Evolutionary conservation across 192 early-diverging fungal species (phyloP).

Genomic region (Linderina pennispora): DNA sequence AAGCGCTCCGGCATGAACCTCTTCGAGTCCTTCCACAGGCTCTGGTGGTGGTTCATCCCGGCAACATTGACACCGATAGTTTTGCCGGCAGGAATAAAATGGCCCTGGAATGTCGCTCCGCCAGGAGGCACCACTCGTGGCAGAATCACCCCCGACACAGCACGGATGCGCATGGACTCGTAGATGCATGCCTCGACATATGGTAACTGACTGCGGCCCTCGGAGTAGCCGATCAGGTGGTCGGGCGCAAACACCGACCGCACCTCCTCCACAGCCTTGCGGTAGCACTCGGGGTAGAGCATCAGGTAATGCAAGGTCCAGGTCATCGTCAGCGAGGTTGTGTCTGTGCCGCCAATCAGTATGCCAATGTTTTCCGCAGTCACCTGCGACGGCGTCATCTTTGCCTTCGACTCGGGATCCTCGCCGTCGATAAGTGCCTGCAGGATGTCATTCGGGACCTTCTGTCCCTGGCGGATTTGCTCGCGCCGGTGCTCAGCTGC

Average conservation of each 20-base stretch:
- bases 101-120: slow-evolving; percentile 19
- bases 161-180: slow-evolving; percentile 31
- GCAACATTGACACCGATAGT: slow-evolving; percentile 9
- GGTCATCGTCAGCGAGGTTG: slow-evolving; percentile 16
- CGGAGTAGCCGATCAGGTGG: slow-evolving; percentile 24
- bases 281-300: slow-evolving; percentile 14
- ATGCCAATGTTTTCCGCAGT: slow-evolving; percentile 20
- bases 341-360: slow-evolving; percentile 39
- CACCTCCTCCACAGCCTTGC: slow-evolving; percentile 23
- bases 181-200: slow-evolving; percentile 40
- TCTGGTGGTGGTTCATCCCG: slow-evolving; percentile 14
- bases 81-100: slow-evolving; percentile 27
- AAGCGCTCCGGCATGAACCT: slow-evolving; percentile 39
- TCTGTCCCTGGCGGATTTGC: neutral
- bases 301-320: slow-evolving; percentile 36
- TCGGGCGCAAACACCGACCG: slow-evolving; percentile 13
- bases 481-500: slow-evolving; percentile 5
- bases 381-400: slow-evolving; percentile 25
- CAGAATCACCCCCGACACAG: slow-evolving; percentile 13
- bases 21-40: slow-evolving; percentile 6
- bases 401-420: slow-evolving; percentile 27
- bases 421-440: slow-evolving; percentile 35
- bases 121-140: slow-evolving; percentile 19
- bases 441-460: slow-evolving; percentile 32
- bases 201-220: slow-evolving; percentile 22